phyloP scores from a whole-genome alignment of 2,329 filamentous ascomycete genomes.

The Sphaerulina vaccinii region DNA sequence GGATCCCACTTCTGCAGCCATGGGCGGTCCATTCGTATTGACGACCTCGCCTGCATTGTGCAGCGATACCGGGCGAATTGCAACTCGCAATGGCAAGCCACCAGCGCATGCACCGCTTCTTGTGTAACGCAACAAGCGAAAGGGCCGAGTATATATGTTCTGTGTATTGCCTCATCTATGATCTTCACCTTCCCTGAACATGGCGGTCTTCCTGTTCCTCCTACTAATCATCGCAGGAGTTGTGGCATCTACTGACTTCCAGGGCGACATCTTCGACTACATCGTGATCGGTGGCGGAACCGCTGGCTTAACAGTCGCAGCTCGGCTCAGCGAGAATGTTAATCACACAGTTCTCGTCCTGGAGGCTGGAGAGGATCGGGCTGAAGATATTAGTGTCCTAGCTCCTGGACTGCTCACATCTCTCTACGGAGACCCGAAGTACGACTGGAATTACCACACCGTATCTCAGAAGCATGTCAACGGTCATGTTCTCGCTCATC shows the following conservation, averaged over 20 bases:
- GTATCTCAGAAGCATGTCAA: conserved; percentile 7
- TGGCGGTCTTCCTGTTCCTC: conserved; percentile 1
- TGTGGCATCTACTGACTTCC: background rate
- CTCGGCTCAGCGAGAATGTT: conserved; percentile 27
- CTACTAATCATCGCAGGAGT: background rate
- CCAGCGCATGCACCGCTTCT: no score
- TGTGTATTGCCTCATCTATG: no score
- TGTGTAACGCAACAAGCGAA: no score
- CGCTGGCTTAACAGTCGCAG: conserved; percentile 30
- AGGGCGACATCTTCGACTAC: conserved; percentile 8
- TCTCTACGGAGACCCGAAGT: conserved; percentile 1
- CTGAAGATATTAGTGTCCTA: background rate
- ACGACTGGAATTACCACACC: conserved; percentile 6
- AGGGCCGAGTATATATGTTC: no score
- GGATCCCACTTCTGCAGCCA: no score
- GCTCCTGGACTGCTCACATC: conserved; percentile 6
- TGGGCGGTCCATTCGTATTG: no score
- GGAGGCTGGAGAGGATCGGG: conserved; percentile 31
- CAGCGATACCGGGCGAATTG: no score
- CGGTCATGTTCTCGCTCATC: conserved; percentile 12
- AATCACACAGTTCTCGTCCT: conserved; percentile 31
- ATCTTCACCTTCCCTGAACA: no score
- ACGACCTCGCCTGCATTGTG: no score
- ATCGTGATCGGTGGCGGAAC: conserved; percentile 7
- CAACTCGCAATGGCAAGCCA: no score